Conservation (phyloP, 2,329 filamentous ascomycete genomes). For the Davidsoniella virescens region DNA sequence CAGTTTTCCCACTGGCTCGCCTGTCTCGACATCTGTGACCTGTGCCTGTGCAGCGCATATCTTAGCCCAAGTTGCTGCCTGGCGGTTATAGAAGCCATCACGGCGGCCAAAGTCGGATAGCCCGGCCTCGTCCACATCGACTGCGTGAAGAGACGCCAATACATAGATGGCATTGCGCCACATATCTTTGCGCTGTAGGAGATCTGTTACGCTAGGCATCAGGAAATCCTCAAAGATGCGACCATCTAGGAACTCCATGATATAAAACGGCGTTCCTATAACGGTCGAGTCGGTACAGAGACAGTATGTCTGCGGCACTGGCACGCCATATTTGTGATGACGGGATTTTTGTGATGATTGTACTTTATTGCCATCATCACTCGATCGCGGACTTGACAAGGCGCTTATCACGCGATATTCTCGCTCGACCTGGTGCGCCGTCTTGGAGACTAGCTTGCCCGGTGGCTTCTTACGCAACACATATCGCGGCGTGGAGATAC, state of each 20-base stretch:
- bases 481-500: constrained; percentile 48
- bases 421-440: constrained; percentile 90
- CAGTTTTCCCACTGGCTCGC: constrained; percentile 60
- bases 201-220: constrained; percentile 53
- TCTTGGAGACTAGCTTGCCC: constrained; percentile 81
- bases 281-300: constrained; percentile 70
- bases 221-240: constrained; percentile 82
- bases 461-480: constrained; percentile 97
- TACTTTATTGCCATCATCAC: constrained; percentile 19
- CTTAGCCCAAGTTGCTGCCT: constrained; percentile 66
- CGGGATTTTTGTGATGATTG: no score
- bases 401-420: constrained; percentile 86
- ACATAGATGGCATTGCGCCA: constrained; percentile 76
- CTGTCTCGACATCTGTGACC: constrained; percentile 60
- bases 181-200: constrained; percentile 53
- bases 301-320: constrained; percentile 67
- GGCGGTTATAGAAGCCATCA: constrained; percentile 67
- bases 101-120: constrained; percentile 58
- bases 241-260: constrained; percentile 91
- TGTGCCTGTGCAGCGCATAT: constrained; percentile 66
- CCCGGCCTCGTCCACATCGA: constrained; percentile 49
- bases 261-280: constrained; percentile 85
- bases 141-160: constrained; percentile 69
- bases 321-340: constrained; percentile 33
- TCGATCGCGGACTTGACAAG: constrained; percentile 42